Percentiles rank a stretch among this genome's conserved stretches.
phyloP scores from a whole-genome alignment of 2,329 filamentous ascomycete species.

The Colletotrichum kahawae region DNA sequence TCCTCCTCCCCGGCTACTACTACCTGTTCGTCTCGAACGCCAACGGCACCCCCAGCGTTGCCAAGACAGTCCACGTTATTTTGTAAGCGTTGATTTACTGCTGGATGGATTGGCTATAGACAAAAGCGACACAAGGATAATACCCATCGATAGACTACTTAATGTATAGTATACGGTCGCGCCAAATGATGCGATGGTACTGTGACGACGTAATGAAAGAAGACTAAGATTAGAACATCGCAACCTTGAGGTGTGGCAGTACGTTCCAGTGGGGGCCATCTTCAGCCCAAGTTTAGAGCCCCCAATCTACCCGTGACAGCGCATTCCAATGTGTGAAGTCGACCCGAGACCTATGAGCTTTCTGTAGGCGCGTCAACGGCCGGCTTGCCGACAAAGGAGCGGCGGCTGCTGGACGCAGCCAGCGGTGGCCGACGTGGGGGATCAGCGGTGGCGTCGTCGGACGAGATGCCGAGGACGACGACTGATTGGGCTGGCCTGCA shows the following conservation, averaged over 20 bases:
- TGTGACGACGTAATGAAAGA: neutral
- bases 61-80: conserved; percentile 41
- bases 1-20: conserved; percentile 58
- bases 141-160: neutral
- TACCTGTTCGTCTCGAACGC: conserved; percentile 56
- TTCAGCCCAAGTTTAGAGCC: neutral
- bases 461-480: neutral
- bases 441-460: neutral
- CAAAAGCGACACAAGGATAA: conserved; percentile 7
- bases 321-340: neutral
- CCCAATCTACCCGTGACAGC: neutral
- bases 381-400: neutral
- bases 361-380: neutral
- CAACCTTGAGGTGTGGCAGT: neutral
- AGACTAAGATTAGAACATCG: neutral
- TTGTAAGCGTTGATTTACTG: conserved; percentile 4
- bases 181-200: neutral
- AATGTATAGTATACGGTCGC: neutral
- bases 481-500: neutral
- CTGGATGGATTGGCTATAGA: neutral
- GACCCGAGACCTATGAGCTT: neutral
- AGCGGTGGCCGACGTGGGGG: neutral
- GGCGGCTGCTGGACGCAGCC: neutral
- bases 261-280: neutral
- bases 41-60: conserved; percentile 50